Evolutionary conservation across 1,284 basidiomycete species (phyloP).

Genomic region (Sporisorium graminicola): DNA sequence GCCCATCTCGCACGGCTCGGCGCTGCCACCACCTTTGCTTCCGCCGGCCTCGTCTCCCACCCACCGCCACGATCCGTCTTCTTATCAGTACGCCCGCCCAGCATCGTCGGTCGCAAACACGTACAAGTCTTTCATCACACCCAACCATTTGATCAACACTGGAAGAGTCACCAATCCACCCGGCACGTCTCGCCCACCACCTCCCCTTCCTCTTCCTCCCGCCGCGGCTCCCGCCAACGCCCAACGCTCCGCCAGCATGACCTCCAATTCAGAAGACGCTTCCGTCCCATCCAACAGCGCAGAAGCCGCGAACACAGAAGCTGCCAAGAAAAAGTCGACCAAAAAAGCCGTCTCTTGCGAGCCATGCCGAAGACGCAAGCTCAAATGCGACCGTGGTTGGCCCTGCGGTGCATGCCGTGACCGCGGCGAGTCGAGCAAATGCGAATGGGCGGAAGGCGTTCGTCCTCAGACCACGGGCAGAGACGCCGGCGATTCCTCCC

Average conservation of each 20-base stretch:
- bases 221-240: not conserved
- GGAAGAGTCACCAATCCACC: slow-evolving; percentile 18
- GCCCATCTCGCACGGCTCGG: slow-evolving; percentile 17
- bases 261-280: slow-evolving; percentile 10
- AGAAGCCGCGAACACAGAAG: slow-evolving; percentile 13
- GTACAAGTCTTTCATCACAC: slow-evolving; percentile 2
- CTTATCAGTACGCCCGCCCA: slow-evolving; percentile 3
- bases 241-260: slow-evolving; percentile 22
- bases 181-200: slow-evolving; percentile 1
- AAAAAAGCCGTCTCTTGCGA: slow-evolving; percentile 66
- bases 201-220: slow-evolving; percentile 3
- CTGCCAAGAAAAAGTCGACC: slow-evolving; percentile 51
- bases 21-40: slow-evolving; percentile 32
- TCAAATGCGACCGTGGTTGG: slow-evolving; percentile 62
- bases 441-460: slow-evolving; percentile 63
- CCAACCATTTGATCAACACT: slow-evolving; percentile 6
- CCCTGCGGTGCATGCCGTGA: slow-evolving; percentile 57
- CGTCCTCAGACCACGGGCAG: slow-evolving; percentile 56
- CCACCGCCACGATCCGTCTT: slow-evolving; percentile 10
- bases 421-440: slow-evolving; percentile 56
- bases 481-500: slow-evolving; percentile 36
- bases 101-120: not conserved
- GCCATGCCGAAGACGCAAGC: slow-evolving; percentile 60
- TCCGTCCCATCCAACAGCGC: slow-evolving; percentile 1
- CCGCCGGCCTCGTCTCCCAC: slow-evolving; percentile 13